Evolutionary conservation across 306 rosid genomes (phyloP).

Genomic region (Hippophae gyantsensis): DNA sequence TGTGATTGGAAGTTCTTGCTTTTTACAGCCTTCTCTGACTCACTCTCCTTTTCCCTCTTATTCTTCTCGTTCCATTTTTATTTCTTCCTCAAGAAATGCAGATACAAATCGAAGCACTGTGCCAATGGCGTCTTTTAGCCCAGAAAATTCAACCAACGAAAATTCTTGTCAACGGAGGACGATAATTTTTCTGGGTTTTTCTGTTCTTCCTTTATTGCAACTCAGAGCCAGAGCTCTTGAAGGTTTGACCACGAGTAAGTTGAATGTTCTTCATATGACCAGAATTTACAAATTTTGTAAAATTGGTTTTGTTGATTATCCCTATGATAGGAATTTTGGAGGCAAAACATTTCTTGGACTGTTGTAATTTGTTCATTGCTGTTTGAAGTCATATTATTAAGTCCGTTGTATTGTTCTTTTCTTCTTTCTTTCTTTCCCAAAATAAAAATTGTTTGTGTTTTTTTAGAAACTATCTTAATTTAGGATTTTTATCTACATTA

Average conservation of each 20-base stretch:
- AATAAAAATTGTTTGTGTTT: no score
- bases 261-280: neutral
- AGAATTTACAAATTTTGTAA: slow-evolving; percentile 7
- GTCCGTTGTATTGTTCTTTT: neutral
- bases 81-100: slow-evolving; percentile 21
- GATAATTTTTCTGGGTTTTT: slow-evolving; percentile 46
- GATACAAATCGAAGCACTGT: slow-evolving; percentile 19
- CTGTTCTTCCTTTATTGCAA: slow-evolving; percentile 57
- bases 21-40: slow-evolving; percentile 32
- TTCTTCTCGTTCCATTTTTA: slow-evolving; percentile 18
- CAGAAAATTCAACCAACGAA: slow-evolving; percentile 19
- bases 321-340: neutral
- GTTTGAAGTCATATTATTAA: neutral
- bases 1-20: slow-evolving; percentile 32
- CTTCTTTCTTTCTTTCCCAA: no score
- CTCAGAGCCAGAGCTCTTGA: slow-evolving; percentile 53
- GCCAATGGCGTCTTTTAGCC: slow-evolving; percentile 26
- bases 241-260: slow-evolving; percentile 31
- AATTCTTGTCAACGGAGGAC: slow-evolving; percentile 39
- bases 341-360: neutral
- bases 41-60: slow-evolving; percentile 29
- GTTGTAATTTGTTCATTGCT: neutral
- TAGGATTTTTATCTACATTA: no score
- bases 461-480: no score
- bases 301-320: slow-evolving; percentile 4